Percentiles rank a stretch among this genome's conserved stretches.
These are phyloP conservation scores for Aphelidium insulamus DNA, from an alignment of 371 early-diverging fungal species.

Conservation along the genomic window DNA sequence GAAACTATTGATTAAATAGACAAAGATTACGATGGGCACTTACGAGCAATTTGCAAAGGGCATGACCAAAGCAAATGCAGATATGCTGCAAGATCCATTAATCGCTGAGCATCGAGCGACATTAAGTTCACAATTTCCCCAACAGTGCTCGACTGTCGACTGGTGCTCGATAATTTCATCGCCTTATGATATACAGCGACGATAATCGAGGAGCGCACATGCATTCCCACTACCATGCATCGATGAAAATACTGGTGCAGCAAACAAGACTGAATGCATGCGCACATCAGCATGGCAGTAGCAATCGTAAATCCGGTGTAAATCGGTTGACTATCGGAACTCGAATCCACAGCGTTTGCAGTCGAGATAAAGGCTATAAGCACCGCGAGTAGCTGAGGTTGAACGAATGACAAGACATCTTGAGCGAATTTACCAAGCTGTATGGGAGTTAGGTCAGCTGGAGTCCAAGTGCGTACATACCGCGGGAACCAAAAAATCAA, in stretches of 20 bases:
- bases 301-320: constrained; percentile 38
- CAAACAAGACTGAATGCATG: constrained; percentile 55
- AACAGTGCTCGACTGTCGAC: constrained; percentile 56
- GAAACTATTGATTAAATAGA: constrained; percentile 17
- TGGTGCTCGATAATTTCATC: constrained; percentile 46
- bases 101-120: constrained; percentile 68
- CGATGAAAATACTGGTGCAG: constrained; percentile 81
- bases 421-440: constrained; percentile 51
- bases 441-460: constrained; percentile 2
- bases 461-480: constrained; percentile 5
- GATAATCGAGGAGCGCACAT: constrained; percentile 47
- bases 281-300: constrained; percentile 52
- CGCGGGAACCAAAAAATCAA: constrained; percentile 38
- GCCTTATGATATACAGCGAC: constrained; percentile 77
- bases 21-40: not conserved
- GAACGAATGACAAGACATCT: constrained; percentile 62
- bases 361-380: constrained; percentile 49
- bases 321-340: constrained; percentile 16
- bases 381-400: constrained; percentile 48
- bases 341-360: constrained; percentile 9
- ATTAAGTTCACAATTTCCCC: constrained; percentile 78
- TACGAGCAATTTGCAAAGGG: not conserved
- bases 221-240: constrained; percentile 51
- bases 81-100: constrained; percentile 43
- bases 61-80: constrained; percentile 31